These are phyloP conservation scores for Lachancea thermotolerans DNA, from an alignment of 805 yeast genomes.

Conservation along the genomic window DNA sequence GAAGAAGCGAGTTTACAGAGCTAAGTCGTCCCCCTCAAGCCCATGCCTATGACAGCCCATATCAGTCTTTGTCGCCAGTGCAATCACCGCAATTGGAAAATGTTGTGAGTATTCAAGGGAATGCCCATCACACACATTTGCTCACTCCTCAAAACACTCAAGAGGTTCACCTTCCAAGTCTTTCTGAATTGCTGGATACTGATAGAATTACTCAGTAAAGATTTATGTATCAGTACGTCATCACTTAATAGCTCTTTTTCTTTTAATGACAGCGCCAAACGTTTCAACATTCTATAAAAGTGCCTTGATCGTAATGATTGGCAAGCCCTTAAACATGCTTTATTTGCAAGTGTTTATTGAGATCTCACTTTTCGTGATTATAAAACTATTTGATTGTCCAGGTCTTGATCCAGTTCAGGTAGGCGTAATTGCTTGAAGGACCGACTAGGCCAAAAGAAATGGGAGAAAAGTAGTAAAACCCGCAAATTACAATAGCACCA, in stretches of 20 bases:
- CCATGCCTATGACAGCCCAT: conserved; percentile 14
- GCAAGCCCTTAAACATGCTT: neutral
- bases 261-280: neutral
- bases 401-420: conserved; percentile 42
- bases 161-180: conserved; percentile 18
- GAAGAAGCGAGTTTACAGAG: neutral
- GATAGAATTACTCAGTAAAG: conserved; percentile 30
- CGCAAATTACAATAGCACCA: conserved; percentile 40
- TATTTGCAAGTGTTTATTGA: neutral
- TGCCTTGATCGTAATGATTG: too few relatives aligned
- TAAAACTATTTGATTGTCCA: conserved; percentile 37
- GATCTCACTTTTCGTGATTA: neutral
- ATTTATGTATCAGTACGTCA: neutral
- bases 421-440: conserved; percentile 32
- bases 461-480: conserved; percentile 56
- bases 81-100: conserved; percentile 24
- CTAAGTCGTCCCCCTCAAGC: conserved; percentile 25
- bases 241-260: neutral
- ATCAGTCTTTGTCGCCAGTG: conserved; percentile 11
- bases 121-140: conserved; percentile 17
- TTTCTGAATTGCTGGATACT: conserved; percentile 26
- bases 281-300: neutral
- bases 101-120: conserved; percentile 29
- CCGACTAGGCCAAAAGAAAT: conserved; percentile 64
- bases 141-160: conserved; percentile 31